These are phyloP conservation scores for Hortiboletus campestris DNA, from an alignment of 768 basidiomycete species.

Conservation along the genomic window DNA sequence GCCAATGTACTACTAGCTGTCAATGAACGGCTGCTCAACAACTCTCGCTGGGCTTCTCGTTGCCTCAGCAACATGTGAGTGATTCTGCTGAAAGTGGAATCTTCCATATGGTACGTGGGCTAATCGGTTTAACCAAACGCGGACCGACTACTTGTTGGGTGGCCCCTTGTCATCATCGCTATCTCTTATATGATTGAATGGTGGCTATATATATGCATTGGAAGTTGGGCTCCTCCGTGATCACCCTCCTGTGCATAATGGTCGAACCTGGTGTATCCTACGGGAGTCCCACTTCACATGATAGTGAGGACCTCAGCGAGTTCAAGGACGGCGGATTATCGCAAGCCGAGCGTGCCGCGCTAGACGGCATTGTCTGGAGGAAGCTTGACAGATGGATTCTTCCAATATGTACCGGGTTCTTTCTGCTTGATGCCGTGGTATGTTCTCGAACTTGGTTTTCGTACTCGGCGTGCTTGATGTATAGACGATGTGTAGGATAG, in stretches of 20 bases:
- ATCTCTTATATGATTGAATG: neutral
- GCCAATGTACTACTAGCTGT: neutral
- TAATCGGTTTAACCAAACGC: neutral
- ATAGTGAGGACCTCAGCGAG: neutral
- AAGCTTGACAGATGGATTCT: constrained; percentile 49
- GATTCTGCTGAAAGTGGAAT: neutral
- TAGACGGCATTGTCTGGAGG: constrained; percentile 44
- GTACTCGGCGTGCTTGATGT: neutral
- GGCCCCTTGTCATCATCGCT: neutral
- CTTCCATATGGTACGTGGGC: neutral
- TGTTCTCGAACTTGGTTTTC: constrained; percentile 13
- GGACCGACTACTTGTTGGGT: neutral
- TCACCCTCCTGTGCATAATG: neutral
- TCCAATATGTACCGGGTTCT: constrained; percentile 49
- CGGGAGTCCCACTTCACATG: neutral
- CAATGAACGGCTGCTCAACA: neutral
- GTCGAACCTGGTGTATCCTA: neutral
- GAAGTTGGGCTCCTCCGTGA: neutral
- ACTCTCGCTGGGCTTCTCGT: neutral
- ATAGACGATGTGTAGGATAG: constrained; percentile 27
- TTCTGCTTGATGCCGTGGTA: constrained; percentile 51
- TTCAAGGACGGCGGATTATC: constrained; percentile 5
- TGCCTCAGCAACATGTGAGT: neutral
- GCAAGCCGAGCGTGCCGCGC: constrained; percentile 4
- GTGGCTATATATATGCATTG: neutral